A percentile compares a stretch with the other conserved stretches of the same genome.
Conservation (phyloP, 2,329 filamentous ascomycete species). For the Cordyceps cicadae region DNA sequence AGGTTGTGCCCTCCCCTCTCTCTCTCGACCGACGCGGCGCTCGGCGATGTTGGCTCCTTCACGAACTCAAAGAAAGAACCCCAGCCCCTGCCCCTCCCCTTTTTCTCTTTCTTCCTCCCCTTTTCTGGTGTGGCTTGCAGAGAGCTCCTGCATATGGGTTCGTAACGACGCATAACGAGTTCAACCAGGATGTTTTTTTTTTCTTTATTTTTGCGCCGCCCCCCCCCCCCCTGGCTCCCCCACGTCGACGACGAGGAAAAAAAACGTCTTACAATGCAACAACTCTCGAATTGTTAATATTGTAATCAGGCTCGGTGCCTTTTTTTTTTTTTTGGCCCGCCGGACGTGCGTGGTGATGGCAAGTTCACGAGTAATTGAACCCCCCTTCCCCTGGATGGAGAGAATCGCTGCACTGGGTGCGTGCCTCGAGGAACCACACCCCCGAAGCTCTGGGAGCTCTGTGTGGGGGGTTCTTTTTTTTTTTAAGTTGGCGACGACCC, state of each 20-base stretch:
- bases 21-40: constrained; percentile 18
- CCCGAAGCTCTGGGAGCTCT: constrained; percentile 13
- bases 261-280: constrained; percentile 15
- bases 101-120: too few relatives aligned
- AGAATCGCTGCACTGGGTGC: too few relatives aligned
- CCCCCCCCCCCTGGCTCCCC: constrained; percentile 29
- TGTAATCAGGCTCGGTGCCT: too few relatives aligned
- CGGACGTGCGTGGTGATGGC: not conserved
- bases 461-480: constrained; percentile 19
- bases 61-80: too few relatives aligned
- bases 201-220: too few relatives aligned
- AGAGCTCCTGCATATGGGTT: constrained; percentile 22
- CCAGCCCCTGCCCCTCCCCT: constrained; percentile 11
- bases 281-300: too few relatives aligned
- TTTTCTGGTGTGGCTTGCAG: constrained; percentile 28
- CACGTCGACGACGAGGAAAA: constrained; percentile 26
- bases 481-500: constrained; percentile 28
- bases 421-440: too few relatives aligned
- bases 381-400: too few relatives aligned
- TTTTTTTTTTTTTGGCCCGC: too few relatives aligned
- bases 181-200: constrained; percentile 28
- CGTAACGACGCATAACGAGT: constrained; percentile 16
- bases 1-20: constrained; percentile 25
- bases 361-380: not conserved
- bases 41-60: constrained; percentile 20